Conservation (phyloP, 1,284 basidiomycete genomes). For the Austropuccinia psidii region DNA sequence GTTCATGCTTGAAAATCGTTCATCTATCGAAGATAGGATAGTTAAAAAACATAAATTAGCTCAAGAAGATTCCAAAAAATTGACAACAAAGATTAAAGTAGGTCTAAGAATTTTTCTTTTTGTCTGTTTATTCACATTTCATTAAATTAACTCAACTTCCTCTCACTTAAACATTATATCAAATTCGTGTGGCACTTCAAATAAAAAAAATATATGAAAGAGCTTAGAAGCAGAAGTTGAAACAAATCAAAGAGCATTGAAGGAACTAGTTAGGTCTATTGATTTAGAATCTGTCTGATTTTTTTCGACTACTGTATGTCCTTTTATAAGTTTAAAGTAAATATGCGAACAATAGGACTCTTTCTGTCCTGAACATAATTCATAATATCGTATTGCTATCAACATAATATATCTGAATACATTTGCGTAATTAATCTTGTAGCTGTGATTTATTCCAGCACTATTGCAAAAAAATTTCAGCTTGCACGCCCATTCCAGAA, state of each 20-base stretch:
- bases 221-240: conserved; percentile 25
- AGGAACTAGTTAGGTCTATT: conserved; percentile 25
- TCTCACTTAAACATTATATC: not conserved
- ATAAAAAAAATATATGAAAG: not conserved
- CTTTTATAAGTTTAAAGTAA: no score
- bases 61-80: not conserved
- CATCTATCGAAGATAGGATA: not conserved
- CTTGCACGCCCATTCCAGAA: no score
- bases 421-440: no score
- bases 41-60: not conserved
- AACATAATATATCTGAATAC: no score
- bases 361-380: no score
- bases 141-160: not conserved
- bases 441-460: no score
- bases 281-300: not conserved
- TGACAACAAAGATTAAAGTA: conserved; percentile 16
- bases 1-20: conserved; percentile 19
- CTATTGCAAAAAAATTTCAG: no score
- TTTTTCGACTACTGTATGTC: not conserved
- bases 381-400: no score
- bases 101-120: not conserved
- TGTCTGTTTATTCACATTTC: not conserved
- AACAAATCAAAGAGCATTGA: conserved; percentile 19
- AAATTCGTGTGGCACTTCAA: not conserved
- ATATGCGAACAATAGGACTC: no score